These are phyloP conservation scores for Trichoderma guizhouense DNA, from an alignment of 2,329 filamentous ascomycete species.

Conservation along the genomic window DNA sequence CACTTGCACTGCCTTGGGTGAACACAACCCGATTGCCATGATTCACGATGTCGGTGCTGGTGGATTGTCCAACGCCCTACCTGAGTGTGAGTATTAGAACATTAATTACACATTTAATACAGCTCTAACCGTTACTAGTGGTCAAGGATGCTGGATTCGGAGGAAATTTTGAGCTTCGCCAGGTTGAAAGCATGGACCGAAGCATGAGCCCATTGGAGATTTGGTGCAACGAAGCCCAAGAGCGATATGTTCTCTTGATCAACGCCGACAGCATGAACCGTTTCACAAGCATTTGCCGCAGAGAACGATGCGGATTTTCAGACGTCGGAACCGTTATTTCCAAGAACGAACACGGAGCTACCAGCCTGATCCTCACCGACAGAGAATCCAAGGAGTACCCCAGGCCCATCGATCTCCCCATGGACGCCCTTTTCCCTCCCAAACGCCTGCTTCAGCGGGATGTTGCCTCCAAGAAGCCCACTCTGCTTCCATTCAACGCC, in stretches of 20 bases:
- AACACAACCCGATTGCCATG: constrained; percentile 86
- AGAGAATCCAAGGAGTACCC: constrained; percentile 71
- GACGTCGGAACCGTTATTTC: constrained; percentile 77
- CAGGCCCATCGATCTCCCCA: constrained; percentile 81
- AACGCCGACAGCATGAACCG: constrained; percentile 75
- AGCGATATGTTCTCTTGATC: constrained; percentile 89
- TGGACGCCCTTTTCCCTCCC: constrained; percentile 85
- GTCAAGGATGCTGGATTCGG: constrained; percentile 90
- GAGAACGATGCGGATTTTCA: constrained; percentile 90
- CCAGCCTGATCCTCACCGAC: constrained; percentile 77
- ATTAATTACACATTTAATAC: background rate
- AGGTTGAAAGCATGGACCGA: constrained; percentile 84
- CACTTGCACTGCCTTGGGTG: constrained; percentile 79
- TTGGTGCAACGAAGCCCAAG: constrained; percentile 96
- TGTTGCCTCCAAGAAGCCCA: constrained; percentile 66
- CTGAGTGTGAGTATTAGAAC: constrained; percentile 51
- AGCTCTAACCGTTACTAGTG: constrained; percentile 36
- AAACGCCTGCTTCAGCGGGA: constrained; percentile 75
- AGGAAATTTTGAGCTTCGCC: constrained; percentile 88
- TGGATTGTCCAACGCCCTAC: constrained; percentile 70
- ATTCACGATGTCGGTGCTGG: constrained; percentile 98
- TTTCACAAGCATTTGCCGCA: constrained; percentile 66
- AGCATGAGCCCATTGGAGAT: constrained; percentile 96
- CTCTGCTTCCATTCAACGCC: constrained; percentile 70
- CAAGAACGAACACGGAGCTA: constrained; percentile 58